Conservation (phyloP, 2,329 filamentous ascomycete genomes). For the Colletotrichum sp. region DNA sequence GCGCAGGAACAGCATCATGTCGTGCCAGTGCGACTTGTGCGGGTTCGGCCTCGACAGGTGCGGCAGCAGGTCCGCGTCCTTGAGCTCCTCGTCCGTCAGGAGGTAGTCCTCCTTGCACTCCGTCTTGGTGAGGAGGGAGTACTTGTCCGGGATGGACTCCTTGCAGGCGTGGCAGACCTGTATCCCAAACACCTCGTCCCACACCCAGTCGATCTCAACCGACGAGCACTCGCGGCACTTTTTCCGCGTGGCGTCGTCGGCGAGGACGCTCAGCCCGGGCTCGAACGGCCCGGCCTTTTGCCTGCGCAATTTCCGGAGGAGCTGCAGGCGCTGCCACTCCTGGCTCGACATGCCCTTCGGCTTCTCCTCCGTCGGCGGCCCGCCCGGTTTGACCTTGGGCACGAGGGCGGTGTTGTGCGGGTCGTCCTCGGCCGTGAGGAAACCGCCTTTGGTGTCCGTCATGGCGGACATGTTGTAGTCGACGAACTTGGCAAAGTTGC, state of each 20-base stretch:
- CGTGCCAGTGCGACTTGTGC: conserved; percentile 94
- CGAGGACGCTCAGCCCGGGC: conserved; percentile 80
- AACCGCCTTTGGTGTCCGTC: conserved; percentile 97
- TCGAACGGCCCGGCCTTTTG: conserved; percentile 85
- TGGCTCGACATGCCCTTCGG: conserved; percentile 87
- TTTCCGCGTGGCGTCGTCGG: conserved; percentile 67
- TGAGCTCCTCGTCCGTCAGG: conserved; percentile 87
- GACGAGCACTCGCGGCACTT: conserved; percentile 84
- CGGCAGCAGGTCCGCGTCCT: conserved; percentile 83
- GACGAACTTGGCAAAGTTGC: conserved; percentile 92
- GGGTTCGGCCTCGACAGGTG: conserved; percentile 91
- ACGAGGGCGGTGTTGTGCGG: conserved; percentile 80
- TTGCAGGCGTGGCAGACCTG: conserved; percentile 85
- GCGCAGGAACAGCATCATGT: conserved; percentile 97
- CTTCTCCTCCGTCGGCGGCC: conserved; percentile 59
- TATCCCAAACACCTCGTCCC: conserved; percentile 83
- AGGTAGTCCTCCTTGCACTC: conserved; percentile 96
- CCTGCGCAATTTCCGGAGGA: conserved; percentile 74
- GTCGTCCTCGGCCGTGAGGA: conserved; percentile 89
- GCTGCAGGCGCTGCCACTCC: conserved; percentile 88
- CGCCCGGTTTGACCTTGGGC: conserved; percentile 41
- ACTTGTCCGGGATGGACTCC: conserved; percentile 88
- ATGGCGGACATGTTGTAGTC: conserved; percentile 98
- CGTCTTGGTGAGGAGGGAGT: conserved; percentile 94
- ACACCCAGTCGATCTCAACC: conserved; percentile 92